Evolutionary conservation across 2,329 filamentous ascomycete genomes (phyloP), one percentile per base, ranked within the genome.

Genomic region (Phoma sp.): DNA sequence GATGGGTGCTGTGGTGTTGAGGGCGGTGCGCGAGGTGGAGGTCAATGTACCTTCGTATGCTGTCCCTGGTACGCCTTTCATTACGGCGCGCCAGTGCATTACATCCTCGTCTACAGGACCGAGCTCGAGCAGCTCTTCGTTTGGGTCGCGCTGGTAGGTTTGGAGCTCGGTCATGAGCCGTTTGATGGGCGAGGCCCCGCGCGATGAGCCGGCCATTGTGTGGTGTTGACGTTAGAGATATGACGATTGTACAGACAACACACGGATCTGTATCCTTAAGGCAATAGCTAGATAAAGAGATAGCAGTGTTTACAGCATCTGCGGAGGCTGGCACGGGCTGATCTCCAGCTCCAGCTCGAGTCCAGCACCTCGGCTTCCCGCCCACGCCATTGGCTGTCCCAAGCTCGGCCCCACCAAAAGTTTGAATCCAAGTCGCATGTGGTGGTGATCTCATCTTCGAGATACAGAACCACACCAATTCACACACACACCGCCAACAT

Each of bases 121-220:
- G 4, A 88, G 81, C 56, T 82, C 80, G 1, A 84, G 71, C 17
- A 87, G 77, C 17, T 80, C 81, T 37, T 85, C 79, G 53, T 85
- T 85, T 2, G 85, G 85, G 21, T 81, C 78, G 51, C 76, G 77
- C 35, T 81, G 75, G 71, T 86, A 85, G 33, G 81, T 79, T 65
- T 84, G 81, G n/a, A 88, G 77, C 73, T 88, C 85, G 64, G 82
- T 82, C 67, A 86, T 78, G 53, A 88, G 80, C 25, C 85, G 82
- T 70, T 86, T 86, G n/a, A 80, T 80, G 15, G 83, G 78, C 37
- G 76, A 64, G 31, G 66, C 63, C 32, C 58, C 60, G 53, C 72
- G 71, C 24, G 70, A 73, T 6, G 69, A 69, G 55, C 67, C 64
- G 25, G 72, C 69, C 72, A 74, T 74, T 19, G 8, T 68, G 22